These are phyloP conservation scores for Thielaviopsis musarum DNA, from an alignment of 2,329 filamentous ascomycete genomes.

Conservation along the genomic window DNA sequence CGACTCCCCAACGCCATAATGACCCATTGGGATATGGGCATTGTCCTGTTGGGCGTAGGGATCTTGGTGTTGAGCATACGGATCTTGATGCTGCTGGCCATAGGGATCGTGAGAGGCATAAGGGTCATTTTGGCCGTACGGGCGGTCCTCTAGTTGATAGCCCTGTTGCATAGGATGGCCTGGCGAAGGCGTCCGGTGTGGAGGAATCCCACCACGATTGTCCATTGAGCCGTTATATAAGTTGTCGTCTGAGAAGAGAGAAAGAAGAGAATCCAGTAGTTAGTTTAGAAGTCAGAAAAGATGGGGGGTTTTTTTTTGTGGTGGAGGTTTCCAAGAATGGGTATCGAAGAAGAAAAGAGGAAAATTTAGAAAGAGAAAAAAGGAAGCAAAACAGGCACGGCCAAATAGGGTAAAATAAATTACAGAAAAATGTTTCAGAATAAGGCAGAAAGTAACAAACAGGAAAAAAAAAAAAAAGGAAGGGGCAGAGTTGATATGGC, in stretches of 20 bases:
- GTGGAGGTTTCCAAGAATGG: background rate
- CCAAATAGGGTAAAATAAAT: too few relatives aligned
- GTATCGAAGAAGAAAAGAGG: background rate
- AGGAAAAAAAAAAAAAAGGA: background rate
- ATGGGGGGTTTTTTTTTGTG: background rate
- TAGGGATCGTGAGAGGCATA: conserved; percentile 34
- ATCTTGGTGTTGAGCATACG: conserved; percentile 29
- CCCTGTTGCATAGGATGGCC: conserved; percentile 54
- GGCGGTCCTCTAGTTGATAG: conserved; percentile 70
- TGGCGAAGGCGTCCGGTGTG: conserved; percentile 57
- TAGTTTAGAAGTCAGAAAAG: background rate
- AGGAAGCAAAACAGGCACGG: background rate
- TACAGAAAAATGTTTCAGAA: background rate
- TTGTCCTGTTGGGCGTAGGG: conserved; percentile 6
- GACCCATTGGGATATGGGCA: conserved; percentile 8
- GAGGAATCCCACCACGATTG: conserved; percentile 20
- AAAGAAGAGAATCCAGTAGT: background rate
- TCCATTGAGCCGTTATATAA: conserved; percentile 46
- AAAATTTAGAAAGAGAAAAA: background rate
- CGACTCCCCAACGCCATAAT: conserved; percentile 44
- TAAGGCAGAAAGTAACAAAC: background rate
- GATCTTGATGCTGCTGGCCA: conserved; percentile 1
- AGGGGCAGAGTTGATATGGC: background rate
- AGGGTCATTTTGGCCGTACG: conserved; percentile 38
- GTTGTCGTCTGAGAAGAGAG: conserved; percentile 32